Percentiles rank a stretch among this genome's conserved stretches.
phyloP scores from a whole-genome alignment of 139 green algal species.

The Auxenochlorella pyrenoidosa region DNA sequence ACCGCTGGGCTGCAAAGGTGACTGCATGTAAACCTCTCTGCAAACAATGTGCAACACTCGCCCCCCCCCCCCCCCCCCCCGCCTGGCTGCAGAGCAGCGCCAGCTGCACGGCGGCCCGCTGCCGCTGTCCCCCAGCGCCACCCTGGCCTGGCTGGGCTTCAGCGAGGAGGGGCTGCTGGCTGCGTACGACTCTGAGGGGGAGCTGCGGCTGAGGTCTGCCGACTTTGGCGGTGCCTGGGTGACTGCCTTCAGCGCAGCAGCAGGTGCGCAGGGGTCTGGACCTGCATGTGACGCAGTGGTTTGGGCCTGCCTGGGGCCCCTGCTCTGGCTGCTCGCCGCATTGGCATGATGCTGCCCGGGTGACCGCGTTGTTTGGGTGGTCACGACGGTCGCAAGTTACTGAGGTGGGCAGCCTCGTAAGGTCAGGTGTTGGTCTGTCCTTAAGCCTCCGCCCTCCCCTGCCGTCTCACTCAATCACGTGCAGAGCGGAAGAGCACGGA shows the following conservation, averaged over 20 bases:
- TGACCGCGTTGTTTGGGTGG: no score
- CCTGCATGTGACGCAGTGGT: no score
- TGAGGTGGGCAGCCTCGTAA: no score
- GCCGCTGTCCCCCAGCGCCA: constrained; percentile 58
- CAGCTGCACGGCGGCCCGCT: constrained; percentile 53
- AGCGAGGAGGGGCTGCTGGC: constrained; percentile 72
- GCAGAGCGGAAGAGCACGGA: constrained; percentile 60
- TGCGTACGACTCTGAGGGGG: constrained; percentile 69
- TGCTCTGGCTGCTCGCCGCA: neutral
- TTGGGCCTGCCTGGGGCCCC: no score
- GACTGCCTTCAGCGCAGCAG: constrained; percentile 66
- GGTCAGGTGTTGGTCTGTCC: no score
- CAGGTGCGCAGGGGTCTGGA: constrained; percentile 14
- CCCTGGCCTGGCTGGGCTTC: constrained; percentile 85
- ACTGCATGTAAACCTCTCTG: no score
- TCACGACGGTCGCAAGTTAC: no score
- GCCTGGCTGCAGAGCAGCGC: constrained; percentile 39
- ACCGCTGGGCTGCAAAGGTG: no score
- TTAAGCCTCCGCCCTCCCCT: no score
- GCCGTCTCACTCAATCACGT: no score
- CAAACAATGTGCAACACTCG: neutral
- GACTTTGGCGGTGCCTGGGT: constrained; percentile 83
- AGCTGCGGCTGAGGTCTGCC: constrained; percentile 51
- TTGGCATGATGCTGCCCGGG: no score
- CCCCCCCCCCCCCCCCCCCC: neutral